These are phyloP conservation scores for Penicillium sp. DNA, from an alignment of 2,329 filamentous ascomycete species.

Conservation along the genomic window DNA sequence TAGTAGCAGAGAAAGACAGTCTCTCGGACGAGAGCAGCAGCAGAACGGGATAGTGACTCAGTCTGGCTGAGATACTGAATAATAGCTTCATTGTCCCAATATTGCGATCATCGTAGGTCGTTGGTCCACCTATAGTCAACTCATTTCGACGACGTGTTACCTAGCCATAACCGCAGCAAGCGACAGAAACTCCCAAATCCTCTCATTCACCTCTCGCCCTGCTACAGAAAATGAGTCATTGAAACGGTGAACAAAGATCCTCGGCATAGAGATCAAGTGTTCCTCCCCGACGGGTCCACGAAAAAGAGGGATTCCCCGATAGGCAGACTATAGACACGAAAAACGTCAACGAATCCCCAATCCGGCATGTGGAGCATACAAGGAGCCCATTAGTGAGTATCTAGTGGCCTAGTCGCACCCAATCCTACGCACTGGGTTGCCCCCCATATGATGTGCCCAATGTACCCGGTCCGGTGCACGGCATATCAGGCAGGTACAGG, in stretches of 20 bases:
- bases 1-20: background rate
- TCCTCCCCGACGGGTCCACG: background rate
- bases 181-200: background rate
- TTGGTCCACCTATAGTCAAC: background rate
- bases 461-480: constrained; percentile 3
- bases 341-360: background rate
- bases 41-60: background rate
- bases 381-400: background rate
- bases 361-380: constrained; percentile 1
- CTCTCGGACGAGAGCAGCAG: background rate
- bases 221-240: constrained; percentile 6
- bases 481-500: constrained; percentile 10
- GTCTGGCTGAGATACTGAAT: background rate
- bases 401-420: background rate
- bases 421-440: background rate
- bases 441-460: constrained; percentile 8
- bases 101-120: constrained; percentile 1
- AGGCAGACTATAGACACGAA: background rate
- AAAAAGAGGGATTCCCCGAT: background rate
- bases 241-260: constrained; percentile 1
- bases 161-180: constrained; percentile 3
- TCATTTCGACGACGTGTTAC: background rate
- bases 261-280: background rate
- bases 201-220: background rate
- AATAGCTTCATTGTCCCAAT: background rate